Conservation (phyloP, 768 basidiomycete species). For the Tylopilus felleus region DNA sequence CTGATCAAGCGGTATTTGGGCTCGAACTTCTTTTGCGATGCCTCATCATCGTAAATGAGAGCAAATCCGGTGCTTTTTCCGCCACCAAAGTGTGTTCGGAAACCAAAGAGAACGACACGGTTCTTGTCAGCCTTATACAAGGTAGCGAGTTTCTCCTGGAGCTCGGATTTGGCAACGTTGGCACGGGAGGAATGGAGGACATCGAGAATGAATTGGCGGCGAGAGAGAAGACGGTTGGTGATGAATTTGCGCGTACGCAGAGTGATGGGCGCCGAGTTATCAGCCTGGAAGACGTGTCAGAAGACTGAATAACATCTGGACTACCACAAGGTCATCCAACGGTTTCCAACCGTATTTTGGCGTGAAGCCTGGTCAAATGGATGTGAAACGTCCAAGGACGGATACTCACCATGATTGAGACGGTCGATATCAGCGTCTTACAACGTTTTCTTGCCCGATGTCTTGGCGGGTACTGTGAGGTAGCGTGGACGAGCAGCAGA, state of each 20-base stretch:
- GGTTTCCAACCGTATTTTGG: constrained; percentile 6
- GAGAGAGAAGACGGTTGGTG: constrained; percentile 94
- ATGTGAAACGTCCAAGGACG: constrained; percentile 7
- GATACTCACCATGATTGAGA: constrained; percentile 37
- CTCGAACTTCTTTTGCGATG: constrained; percentile 94
- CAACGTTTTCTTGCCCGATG: constrained; percentile 26
- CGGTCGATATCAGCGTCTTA: constrained; percentile 16
- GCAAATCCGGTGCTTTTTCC: constrained; percentile 97
- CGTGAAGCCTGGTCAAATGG: constrained; percentile 1
- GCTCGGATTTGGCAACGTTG: constrained; percentile 89
- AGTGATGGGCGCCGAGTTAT: constrained; percentile 81
- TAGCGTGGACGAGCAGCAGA: constrained; percentile 5
- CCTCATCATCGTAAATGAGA: constrained; percentile 95
- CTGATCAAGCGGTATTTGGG: constrained; percentile 92
- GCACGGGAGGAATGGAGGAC: constrained; percentile 93
- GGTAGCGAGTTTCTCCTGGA: constrained; percentile 86
- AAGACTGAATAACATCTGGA: constrained; percentile 21
- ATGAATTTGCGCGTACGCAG: constrained; percentile 99
- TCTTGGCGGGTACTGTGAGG: constrained; percentile 25
- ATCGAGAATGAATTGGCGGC: constrained; percentile 94
- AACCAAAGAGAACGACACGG: constrained; percentile 91
- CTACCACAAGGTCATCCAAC: constrained; percentile 26
- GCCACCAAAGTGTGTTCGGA: constrained; percentile 96
- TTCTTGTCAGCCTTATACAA: constrained; percentile 92
- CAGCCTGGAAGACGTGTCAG: constrained; percentile 50